Evolutionary conservation across 768 basidiomycete species (phyloP).

Genomic region (Royoungia palumana): DNA sequence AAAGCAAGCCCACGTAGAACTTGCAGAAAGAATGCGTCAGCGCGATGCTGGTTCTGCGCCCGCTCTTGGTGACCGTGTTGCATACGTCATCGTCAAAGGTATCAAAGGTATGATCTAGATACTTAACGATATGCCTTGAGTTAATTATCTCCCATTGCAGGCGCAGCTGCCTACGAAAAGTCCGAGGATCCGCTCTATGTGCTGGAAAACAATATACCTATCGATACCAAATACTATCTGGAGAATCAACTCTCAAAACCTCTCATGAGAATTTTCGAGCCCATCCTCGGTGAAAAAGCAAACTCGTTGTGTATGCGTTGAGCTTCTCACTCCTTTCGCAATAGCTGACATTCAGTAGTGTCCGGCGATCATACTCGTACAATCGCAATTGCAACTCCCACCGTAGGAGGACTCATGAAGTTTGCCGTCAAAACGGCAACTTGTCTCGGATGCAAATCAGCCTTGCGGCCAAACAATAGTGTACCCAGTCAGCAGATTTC

Average conservation of each 20-base stretch:
- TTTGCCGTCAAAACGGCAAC: slow-evolving; percentile 96
- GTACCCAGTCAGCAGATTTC: slow-evolving; percentile 49
- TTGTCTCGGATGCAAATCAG: slow-evolving; percentile 94
- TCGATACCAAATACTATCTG: slow-evolving; percentile 97
- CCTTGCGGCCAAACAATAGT: slow-evolving; percentile 75
- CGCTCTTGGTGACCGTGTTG: slow-evolving; percentile 96
- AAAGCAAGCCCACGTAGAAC: slow-evolving; percentile 95
- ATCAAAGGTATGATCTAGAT: slow-evolving; percentile 67
- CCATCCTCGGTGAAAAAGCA: slow-evolving; percentile 92
- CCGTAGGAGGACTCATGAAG: slow-evolving; percentile 96
- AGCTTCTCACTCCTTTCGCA: not conserved
- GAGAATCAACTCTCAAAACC: slow-evolving; percentile 98
- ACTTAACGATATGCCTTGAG: not conserved
- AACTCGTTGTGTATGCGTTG: slow-evolving; percentile 64
- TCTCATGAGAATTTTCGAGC: slow-evolving; percentile 96
- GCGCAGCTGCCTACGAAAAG: slow-evolving; percentile 97
- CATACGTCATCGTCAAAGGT: slow-evolving; percentile 97
- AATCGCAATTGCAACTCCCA: slow-evolving; percentile 95
- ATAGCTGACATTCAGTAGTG: slow-evolving; percentile 46
- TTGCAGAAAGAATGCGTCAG: slow-evolving; percentile 92
- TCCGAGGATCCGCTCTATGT: slow-evolving; percentile 98
- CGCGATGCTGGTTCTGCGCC: slow-evolving; percentile 98
- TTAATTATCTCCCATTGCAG: slow-evolving; percentile 34
- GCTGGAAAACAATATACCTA: slow-evolving; percentile 95
- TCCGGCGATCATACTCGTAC: slow-evolving; percentile 95